These are phyloP conservation scores for Cyclotella distinguenda DNA, from an alignment of 108 stramenopile genomes.

Conservation along the genomic window DNA sequence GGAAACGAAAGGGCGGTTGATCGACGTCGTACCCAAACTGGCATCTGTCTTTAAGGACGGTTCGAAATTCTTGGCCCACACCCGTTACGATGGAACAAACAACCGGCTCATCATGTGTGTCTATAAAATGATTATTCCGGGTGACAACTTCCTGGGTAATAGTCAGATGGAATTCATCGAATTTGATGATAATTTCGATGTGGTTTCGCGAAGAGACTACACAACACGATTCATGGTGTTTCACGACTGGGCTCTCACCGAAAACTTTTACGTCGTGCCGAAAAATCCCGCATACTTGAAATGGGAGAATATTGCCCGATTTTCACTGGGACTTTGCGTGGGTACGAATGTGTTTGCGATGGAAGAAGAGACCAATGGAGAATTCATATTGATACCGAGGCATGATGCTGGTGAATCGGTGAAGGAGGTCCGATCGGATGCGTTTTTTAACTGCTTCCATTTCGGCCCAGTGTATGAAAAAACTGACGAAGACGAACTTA, in stretches of 20 bases:
- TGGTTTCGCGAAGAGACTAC: constrained; percentile 2
- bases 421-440: constrained; percentile 18
- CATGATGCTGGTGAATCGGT: constrained; percentile 12
- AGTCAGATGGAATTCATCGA: constrained; percentile 19
- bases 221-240: constrained; percentile 34
- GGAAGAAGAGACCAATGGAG: constrained; percentile 28
- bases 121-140: constrained; percentile 13
- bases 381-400: constrained; percentile 25
- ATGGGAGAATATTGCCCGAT: constrained; percentile 20
- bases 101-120: constrained; percentile 1
- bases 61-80: constrained; percentile 10
- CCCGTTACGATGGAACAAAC: not conserved
- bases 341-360: constrained; percentile 35
- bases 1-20: constrained; percentile 4
- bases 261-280: constrained; percentile 35
- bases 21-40: constrained; percentile 10
- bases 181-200: constrained; percentile 32
- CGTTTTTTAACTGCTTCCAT: constrained; percentile 26
- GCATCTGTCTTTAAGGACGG: constrained; percentile 1
- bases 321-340: constrained; percentile 5
- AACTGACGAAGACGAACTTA: not conserved
- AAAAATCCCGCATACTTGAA: constrained; percentile 25
- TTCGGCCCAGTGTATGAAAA: constrained; percentile 9
- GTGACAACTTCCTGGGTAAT: constrained; percentile 12
- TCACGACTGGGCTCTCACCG: constrained; percentile 32